These are phyloP conservation scores for Candida nanaspora DNA, from an alignment of 805 yeast species.

Conservation along the genomic window DNA sequence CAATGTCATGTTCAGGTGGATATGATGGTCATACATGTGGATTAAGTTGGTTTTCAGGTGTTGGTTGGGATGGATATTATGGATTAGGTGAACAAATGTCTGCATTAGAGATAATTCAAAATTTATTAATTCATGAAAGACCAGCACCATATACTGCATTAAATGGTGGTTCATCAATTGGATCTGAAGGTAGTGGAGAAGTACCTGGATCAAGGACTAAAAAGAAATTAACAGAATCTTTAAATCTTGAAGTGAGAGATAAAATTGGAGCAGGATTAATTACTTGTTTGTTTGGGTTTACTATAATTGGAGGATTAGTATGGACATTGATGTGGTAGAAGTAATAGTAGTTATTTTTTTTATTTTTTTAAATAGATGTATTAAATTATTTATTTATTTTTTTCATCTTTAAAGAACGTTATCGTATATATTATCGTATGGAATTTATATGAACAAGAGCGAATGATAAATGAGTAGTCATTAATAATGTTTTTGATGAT, in stretches of 20 bases:
- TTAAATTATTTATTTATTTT: background rate
- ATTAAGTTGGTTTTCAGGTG: slow-evolving; percentile 49
- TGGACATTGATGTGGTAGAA: background rate
- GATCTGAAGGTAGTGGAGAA: slow-evolving; percentile 72
- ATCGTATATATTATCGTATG: too few species aligned
- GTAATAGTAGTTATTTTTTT: too few species aligned
- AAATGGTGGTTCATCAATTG: slow-evolving; percentile 29
- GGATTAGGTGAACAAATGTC: slow-evolving; percentile 79
- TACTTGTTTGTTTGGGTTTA: slow-evolving; percentile 42
- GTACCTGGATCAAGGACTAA: slow-evolving; percentile 52
- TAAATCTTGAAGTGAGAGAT: slow-evolving; percentile 36
- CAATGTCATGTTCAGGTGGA: slow-evolving; percentile 68
- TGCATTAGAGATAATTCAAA: slow-evolving; percentile 59
- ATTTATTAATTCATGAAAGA: slow-evolving; percentile 34
- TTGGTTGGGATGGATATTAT: slow-evolving; percentile 56
- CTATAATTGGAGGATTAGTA: background rate
- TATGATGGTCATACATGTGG: slow-evolving; percentile 74
- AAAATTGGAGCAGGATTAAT: slow-evolving; percentile 66
- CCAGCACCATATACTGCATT: slow-evolving; percentile 44
- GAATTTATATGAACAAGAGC: too few species aligned
- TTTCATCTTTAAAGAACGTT: too few species aligned
- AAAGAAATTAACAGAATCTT: slow-evolving; percentile 32
- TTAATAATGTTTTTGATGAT: background rate
- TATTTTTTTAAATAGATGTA: background rate
- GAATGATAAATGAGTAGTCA: too few species aligned